Conservation (phyloP, 345 rosid species). For the Salix dunnii region DNA sequence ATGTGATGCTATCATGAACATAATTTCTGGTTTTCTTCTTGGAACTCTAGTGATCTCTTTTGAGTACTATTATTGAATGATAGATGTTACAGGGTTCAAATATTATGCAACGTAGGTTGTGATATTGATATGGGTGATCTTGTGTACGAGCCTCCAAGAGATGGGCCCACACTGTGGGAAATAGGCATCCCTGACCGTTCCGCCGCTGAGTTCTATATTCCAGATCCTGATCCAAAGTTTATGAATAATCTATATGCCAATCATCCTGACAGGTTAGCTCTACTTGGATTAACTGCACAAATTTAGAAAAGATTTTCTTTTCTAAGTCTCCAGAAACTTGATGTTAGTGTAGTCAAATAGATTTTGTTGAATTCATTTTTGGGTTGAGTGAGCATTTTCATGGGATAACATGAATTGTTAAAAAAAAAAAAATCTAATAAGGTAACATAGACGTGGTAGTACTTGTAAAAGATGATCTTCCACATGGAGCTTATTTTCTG, state of each 20-base stretch:
- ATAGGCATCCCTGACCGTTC: constrained; percentile 87
- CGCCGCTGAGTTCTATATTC: constrained; percentile 74
- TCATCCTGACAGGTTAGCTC: constrained; percentile 68
- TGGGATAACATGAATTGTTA: neutral
- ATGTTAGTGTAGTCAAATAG: neutral
- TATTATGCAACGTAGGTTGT: constrained; percentile 37
- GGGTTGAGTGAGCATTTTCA: neutral
- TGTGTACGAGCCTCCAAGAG: constrained; percentile 74
- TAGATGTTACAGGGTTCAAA: neutral
- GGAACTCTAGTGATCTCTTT: neutral
- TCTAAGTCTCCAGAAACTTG: neutral
- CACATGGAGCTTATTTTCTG: neutral
- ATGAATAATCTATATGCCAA: constrained; percentile 53
- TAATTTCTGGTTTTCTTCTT: constrained; percentile 46
- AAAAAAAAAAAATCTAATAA: neutral
- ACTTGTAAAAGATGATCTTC: neutral
- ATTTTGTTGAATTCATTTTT: neutral
- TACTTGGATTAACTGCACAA: neutral
- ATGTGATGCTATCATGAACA: constrained; percentile 37
- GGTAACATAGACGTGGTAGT: neutral
- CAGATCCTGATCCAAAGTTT: constrained; percentile 69
- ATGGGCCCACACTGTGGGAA: constrained; percentile 93
- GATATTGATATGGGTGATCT: constrained; percentile 60
- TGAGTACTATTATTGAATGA: neutral
- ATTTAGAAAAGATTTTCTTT: neutral